Evolutionary conservation across 805 yeast species (phyloP), one percentile per base, ranked within the genome.

Genomic region (Metschnikowia borealis): DNA sequence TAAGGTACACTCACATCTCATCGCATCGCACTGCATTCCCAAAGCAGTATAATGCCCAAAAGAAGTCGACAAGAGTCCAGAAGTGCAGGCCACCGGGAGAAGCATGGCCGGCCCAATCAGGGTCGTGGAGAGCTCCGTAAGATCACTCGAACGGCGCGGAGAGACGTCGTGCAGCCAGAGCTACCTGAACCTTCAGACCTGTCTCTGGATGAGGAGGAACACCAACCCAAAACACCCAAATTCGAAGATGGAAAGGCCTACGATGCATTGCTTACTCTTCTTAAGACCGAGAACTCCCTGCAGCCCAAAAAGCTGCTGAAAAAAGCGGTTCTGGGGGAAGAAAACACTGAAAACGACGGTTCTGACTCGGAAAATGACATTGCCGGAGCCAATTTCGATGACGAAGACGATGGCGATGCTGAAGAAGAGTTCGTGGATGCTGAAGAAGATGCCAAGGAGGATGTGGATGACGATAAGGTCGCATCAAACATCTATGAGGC

Each of bases 401-500:
- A 47, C 0, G 48, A 62, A 20, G 44, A 48, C 15, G 56, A 49
- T 10, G 53, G 46, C 7, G 45, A 35, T 15, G 48, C 44, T 31
- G 53, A 50, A 10, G 50, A 52, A 3, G 59, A 52, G 7, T 26
- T 8, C 2, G 60, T 49, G 18, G 49, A 46, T 36, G 53, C 35
- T 46, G 59, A 43, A 2, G 46, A 23, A 20, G 50, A 34, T 11
- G 34, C 38, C 2, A 38, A 26, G 31, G 41, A 18, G 3, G 46
- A 33, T 21, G 48, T 29, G 21, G 35, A 20, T 14, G 46, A 26
- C 3, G 44, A 39, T 18, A 5, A 73, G 69, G 43, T 47, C 56
- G 10, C 63, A 67, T 6, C 31, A 15, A 97, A 92, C 67, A 88
- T 96, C 0, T 90, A 87, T 58, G 87, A 87, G 53, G 61, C 68